Evolutionary conservation across 2,329 filamentous ascomycete genomes (phyloP).

Genomic region (Alternaria sp.): DNA sequence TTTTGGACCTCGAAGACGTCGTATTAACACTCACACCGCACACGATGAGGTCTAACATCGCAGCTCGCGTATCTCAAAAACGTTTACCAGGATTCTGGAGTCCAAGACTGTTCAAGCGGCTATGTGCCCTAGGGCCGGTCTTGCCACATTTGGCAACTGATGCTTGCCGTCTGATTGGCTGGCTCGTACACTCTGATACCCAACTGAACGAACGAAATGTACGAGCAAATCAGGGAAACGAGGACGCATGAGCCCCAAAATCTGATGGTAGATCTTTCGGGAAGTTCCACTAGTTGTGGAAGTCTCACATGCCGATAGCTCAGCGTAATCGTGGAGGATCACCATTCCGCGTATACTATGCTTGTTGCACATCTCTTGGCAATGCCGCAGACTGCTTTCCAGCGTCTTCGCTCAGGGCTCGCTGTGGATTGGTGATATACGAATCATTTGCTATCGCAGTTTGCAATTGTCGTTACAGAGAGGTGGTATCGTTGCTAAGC

Average conservation of each 20-base stretch:
- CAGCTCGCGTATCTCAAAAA: background rate
- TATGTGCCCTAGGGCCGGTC: background rate
- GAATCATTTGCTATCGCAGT: background rate
- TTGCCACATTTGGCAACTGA: background rate
- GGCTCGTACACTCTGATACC: slow-evolving; percentile 9
- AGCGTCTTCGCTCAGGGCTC: slow-evolving; percentile 12
- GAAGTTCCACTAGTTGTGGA: background rate
- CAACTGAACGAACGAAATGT: background rate
- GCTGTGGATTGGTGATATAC: background rate
- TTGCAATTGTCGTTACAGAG: background rate
- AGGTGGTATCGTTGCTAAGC: slow-evolving; percentile 13
- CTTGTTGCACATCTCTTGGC: background rate
- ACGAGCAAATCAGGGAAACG: slow-evolving; percentile 1
- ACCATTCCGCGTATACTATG: background rate
- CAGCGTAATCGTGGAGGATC: background rate
- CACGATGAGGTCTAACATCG: background rate
- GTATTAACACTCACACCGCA: background rate
- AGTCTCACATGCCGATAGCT: background rate
- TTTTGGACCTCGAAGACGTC: background rate
- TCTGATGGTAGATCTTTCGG: background rate
- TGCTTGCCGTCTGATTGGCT: slow-evolving; percentile 10
- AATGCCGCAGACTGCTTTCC: background rate
- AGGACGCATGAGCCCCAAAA: background rate
- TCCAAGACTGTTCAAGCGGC: background rate
- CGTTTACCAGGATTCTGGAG: background rate